Conservation (phyloP, 1,284 basidiomycete genomes). For the Anthracocystis walkeri region DNA sequence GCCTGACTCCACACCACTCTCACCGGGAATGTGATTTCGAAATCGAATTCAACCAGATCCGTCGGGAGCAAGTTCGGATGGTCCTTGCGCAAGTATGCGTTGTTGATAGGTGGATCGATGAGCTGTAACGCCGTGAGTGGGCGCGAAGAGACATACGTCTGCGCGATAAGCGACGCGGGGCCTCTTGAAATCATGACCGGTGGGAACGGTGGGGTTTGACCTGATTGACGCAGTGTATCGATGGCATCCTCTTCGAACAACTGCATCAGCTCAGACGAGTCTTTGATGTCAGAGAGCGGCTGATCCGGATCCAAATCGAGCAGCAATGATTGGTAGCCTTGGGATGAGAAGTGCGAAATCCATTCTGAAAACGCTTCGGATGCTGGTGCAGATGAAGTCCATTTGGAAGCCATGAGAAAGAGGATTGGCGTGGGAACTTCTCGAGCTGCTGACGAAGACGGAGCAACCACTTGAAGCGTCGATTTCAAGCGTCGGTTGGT, state of each 20-base stretch:
- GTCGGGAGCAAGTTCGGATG: constrained; percentile 34
- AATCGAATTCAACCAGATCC: constrained; percentile 55
- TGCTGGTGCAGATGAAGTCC: constrained; percentile 43
- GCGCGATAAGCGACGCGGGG: constrained; percentile 50
- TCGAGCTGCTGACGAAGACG: constrained; percentile 28
- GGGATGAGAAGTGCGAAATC: constrained; percentile 36
- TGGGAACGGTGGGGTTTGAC: constrained; percentile 55
- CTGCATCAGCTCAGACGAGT: constrained; percentile 42
- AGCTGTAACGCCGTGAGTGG: constrained; percentile 61
- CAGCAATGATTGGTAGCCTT: constrained; percentile 52
- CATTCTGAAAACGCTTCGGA: constrained; percentile 25
- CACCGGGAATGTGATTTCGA: constrained; percentile 59
- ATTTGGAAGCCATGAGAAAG: constrained; percentile 58
- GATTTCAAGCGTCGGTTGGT: constrained; percentile 32
- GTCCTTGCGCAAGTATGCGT: constrained; percentile 32
- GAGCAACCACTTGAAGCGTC: constrained; percentile 22
- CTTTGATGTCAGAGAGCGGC: constrained; percentile 18
- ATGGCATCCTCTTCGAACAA: constrained; percentile 47
- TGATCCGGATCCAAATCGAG: constrained; percentile 60
- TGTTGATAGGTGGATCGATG: constrained; percentile 60
- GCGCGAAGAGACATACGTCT: constrained; percentile 63
- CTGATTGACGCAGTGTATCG: constrained; percentile 30
- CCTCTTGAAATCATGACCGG: constrained; percentile 57
- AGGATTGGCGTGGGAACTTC: constrained; percentile 65
- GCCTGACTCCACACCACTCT: constrained; percentile 57